Conservation (phyloP, 2,329 filamentous ascomycete species). For the Diaporthe citrichinensis region DNA sequence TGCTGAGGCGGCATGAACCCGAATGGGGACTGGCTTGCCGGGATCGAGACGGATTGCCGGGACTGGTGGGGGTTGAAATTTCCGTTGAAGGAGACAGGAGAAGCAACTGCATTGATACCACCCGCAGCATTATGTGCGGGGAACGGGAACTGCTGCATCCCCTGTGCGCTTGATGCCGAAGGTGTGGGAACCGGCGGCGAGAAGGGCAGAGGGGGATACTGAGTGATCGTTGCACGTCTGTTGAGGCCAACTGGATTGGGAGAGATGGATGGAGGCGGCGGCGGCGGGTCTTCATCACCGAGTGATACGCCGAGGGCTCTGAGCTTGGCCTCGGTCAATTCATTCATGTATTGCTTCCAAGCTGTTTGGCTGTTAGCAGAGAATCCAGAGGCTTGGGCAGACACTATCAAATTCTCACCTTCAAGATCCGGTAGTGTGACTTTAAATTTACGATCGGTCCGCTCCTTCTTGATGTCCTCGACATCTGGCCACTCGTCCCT, state of each 20-base stretch:
- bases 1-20: constrained; percentile 74
- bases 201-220: constrained; percentile 83
- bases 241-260: constrained; percentile 74
- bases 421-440: constrained; percentile 81
- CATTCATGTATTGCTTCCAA: constrained; percentile 83
- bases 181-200: constrained; percentile 87
- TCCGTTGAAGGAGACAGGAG: constrained; percentile 78
- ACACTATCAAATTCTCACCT: constrained; percentile 54
- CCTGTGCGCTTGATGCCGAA: constrained; percentile 80
- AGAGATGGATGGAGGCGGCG: constrained; percentile 73
- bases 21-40: constrained; percentile 56
- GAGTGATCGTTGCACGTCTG: constrained; percentile 76
- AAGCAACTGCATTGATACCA: constrained; percentile 74
- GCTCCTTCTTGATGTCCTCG: constrained; percentile 70
- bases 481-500: constrained; percentile 77
- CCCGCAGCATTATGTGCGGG: constrained; percentile 68
- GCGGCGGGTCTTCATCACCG: constrained; percentile 78
- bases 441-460: constrained; percentile 65
- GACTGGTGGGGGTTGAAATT: constrained; percentile 81
- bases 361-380: constrained; percentile 53
- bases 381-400: not conserved
- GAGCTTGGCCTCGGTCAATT: constrained; percentile 91
- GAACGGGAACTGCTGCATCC: constrained; percentile 69
- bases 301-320: constrained; percentile 90
- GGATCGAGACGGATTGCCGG: constrained; percentile 79